Base-by-base conservation (phyloP, 495 filamentous ascomycete species). In the Penicillium riverlandense region DNA sequence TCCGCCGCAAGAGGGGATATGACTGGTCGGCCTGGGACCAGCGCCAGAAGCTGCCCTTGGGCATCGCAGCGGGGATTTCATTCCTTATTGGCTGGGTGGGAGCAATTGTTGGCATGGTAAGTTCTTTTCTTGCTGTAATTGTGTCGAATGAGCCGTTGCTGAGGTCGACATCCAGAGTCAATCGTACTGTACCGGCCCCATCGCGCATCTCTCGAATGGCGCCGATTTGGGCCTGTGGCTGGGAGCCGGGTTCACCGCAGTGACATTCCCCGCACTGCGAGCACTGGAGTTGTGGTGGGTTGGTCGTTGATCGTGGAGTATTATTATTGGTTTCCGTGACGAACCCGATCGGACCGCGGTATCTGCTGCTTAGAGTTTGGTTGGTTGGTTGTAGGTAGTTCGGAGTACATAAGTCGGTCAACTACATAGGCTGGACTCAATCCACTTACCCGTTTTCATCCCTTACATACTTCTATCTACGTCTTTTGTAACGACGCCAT, bases 61-160 rank as follows among this genome's bases (percentile, higher is more conserved):
- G 74, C 1, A 54, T 69, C 35, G 74, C 74, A 11, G 71, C 74
- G n/a, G 54, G 59, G 11, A 41, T 61, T 27, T 58, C 69, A 11
- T 77, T 75, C 50, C 38, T 72, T 11, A 50, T 74, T 10, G 73
- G 73, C 11, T 77, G 73, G 73, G 65, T 52, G 12, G 73, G 72
- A 8, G 72, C 72, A 0, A 67, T 77, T 39, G 47, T 71, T 35
- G 69, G 71, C 10, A 76, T 77, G 73, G 67, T 69, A 54, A 46
- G 54, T 47, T 31, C n/a, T 44, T 4, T 35, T 12, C 6, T 0
- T n/a, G 22, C 8, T 5, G 31, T 29, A 15, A 8, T 35, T 41
- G 2, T 30, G 11, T 29, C 11, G 38, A n/a, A 48, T 46, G 8
- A 50, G 22, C 8, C 3, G 6, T 27, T n/a, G 4, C 9, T 38